Evolutionary conservation across 2,329 filamentous ascomycete genomes (phyloP).

Genomic region (Colletotrichum somersetense): DNA sequence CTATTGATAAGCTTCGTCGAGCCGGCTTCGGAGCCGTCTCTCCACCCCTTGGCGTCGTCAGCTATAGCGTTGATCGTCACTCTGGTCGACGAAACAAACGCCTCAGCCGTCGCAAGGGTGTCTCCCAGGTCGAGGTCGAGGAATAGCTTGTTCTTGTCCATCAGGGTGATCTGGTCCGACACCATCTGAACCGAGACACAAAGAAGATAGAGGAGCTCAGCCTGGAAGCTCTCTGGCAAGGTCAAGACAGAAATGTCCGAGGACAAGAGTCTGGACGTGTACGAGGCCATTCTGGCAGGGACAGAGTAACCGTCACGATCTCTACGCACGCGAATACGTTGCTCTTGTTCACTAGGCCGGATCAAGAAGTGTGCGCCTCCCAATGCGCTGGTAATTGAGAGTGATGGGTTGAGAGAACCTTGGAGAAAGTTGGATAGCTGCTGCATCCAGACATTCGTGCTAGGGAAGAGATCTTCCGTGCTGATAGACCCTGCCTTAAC

Average conservation of each 20-base stretch:
- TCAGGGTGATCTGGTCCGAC: conserved; percentile 65
- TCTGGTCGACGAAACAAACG: conserved; percentile 57
- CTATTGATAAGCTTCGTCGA: conserved; percentile 55
- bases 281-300: conserved; percentile 81
- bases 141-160: conserved; percentile 62
- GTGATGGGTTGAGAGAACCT: conserved; percentile 67
- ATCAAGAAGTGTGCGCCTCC: conserved; percentile 78
- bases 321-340: conserved; percentile 55
- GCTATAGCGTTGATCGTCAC: conserved; percentile 53
- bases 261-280: conserved; percentile 70
- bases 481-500: conserved; percentile 51
- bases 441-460: conserved; percentile 72
- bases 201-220: conserved; percentile 66
- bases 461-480: conserved; percentile 70
- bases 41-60: conserved; percentile 54
- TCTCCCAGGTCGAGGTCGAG: conserved; percentile 53
- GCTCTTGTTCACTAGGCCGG: conserved; percentile 45
- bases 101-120: conserved; percentile 55
- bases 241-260: conserved; percentile 54
- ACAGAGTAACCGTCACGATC: conserved; percentile 80
- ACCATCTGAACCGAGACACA: conserved; percentile 64
- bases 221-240: conserved; percentile 57
- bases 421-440: conserved; percentile 70
- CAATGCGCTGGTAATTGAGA: conserved; percentile 81
- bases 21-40: conserved; percentile 49